Evolutionary conservation across 75 land plant genomes (phyloP).

Genomic region (Picea sitchensis): DNA sequence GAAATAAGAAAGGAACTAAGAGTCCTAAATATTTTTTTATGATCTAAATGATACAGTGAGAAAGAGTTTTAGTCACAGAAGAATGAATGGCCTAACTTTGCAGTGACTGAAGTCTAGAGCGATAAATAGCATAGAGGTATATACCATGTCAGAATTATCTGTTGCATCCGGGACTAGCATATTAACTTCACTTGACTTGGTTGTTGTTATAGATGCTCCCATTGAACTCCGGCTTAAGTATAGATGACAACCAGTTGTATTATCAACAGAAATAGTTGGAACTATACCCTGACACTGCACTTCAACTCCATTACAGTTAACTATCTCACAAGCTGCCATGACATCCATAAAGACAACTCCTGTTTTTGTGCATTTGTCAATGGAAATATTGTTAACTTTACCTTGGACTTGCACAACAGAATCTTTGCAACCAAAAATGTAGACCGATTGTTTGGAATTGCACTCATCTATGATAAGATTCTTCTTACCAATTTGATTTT

Average conservation of each 20-base stretch:
- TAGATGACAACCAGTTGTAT: slow-evolving; percentile 46
- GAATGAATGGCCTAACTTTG: neutral
- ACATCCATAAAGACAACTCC: slow-evolving; percentile 50
- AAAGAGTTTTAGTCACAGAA: neutral
- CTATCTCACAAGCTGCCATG: slow-evolving; percentile 46
- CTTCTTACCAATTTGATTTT: slow-evolving; percentile 25
- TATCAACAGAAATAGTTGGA: slow-evolving; percentile 42
- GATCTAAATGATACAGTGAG: neutral
- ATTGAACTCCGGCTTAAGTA: slow-evolving; percentile 31
- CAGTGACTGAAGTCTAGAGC: neutral
- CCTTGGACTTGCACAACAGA: no score
- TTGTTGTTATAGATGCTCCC: slow-evolving; percentile 37
- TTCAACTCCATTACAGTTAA: slow-evolving; percentile 46
- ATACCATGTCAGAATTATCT: slow-evolving; percentile 29
- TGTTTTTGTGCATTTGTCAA: slow-evolving; percentile 43
- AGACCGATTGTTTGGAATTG: no score
- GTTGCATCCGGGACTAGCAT: slow-evolving; percentile 40
- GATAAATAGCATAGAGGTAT: neutral
- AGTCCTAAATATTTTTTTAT: no score
- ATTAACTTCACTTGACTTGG: slow-evolving; percentile 47
- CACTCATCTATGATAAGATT: no score
- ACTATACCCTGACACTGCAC: slow-evolving; percentile 48
- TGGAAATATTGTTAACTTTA: slow-evolving; percentile 37
- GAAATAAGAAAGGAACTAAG: no score
- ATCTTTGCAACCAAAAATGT: no score